Conservation (phyloP, 352 stramenopile species). For the Globisporangium ultimum region DNA sequence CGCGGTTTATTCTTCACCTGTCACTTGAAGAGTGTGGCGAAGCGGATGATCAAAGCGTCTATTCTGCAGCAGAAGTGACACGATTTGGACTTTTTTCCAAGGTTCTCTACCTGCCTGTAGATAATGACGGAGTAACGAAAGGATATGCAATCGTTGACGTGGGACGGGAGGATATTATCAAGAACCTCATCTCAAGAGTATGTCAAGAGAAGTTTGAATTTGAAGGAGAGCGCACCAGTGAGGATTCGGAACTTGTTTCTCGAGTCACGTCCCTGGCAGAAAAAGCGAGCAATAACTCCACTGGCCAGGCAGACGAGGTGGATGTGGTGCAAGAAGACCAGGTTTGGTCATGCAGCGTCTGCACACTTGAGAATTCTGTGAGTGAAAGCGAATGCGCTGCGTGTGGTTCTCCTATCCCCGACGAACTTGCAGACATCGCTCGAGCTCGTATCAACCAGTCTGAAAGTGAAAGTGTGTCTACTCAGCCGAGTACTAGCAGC, state of each 20-base stretch:
- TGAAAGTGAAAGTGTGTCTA: neutral
- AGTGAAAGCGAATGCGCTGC: slow-evolving; percentile 57
- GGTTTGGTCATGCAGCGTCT: slow-evolving; percentile 61
- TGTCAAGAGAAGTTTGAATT: slow-evolving; percentile 54
- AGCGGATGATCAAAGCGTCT: slow-evolving; percentile 73
- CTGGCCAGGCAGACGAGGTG: neutral
- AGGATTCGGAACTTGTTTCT: slow-evolving; percentile 35
- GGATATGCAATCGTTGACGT: slow-evolving; percentile 72
- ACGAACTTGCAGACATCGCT: slow-evolving; percentile 30
- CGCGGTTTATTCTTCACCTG: slow-evolving; percentile 58
- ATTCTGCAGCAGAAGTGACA: slow-evolving; percentile 57
- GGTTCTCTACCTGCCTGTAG: slow-evolving; percentile 56
- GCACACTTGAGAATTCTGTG: slow-evolving; percentile 67
- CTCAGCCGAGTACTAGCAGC: neutral
- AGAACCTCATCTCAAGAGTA: slow-evolving; percentile 41
- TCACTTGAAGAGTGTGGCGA: slow-evolving; percentile 74
- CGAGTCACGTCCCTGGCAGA: slow-evolving; percentile 22
- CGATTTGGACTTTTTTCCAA: slow-evolving; percentile 60
- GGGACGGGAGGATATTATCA: slow-evolving; percentile 59
- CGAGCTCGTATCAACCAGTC: slow-evolving; percentile 6
- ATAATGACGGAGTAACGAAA: slow-evolving; percentile 35
- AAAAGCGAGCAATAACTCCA: neutral
- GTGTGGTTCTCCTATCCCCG: slow-evolving; percentile 57
- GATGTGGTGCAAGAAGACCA: neutral
- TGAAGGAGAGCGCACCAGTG: slow-evolving; percentile 42